Evolutionary conservation across 148 eudicot species (phyloP).

Genomic region (Pouteria glomerata): DNA sequence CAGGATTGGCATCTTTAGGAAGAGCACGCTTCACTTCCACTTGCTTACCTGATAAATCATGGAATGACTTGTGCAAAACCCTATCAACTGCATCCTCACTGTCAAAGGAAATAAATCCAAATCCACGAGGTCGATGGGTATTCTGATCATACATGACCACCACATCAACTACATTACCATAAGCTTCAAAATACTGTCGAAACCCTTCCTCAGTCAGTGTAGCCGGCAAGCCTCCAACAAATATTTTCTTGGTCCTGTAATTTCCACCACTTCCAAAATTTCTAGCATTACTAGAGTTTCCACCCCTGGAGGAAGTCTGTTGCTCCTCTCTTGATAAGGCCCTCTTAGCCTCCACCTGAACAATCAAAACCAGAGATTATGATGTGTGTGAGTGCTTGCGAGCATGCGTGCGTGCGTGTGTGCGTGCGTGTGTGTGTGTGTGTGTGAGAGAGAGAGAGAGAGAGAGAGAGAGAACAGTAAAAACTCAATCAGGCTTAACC

Average conservation of each 20-base stretch:
- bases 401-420: too few relatives aligned
- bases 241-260: conserved; percentile 83
- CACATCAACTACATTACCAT: conserved; percentile 79
- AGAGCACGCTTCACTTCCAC: conserved; percentile 96
- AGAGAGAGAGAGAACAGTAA: not conserved
- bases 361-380: conserved; percentile 13
- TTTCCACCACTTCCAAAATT: conserved; percentile 62
- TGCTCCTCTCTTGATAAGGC: conserved; percentile 96
- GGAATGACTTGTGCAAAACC: conserved; percentile 81
- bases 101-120: conserved; percentile 89
- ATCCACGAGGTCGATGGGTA: conserved; percentile 90
- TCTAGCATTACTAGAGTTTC: conserved; percentile 46
- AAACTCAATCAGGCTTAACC: not conserved
- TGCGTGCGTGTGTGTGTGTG: too few relatives aligned
- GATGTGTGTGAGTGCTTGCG: too few relatives aligned
- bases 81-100: conserved; percentile 94
- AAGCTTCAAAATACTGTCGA: conserved; percentile 81
- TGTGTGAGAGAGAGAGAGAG: too few relatives aligned
- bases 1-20: conserved; percentile 87
- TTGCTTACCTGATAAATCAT: conserved; percentile 82
- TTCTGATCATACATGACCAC: conserved; percentile 95
- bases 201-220: conserved; percentile 78
- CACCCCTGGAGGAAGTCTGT: conserved; percentile 51
- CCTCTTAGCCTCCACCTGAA: conserved; percentile 93
- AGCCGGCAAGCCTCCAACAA: conserved; percentile 95